Conservation (phyloP, 2,329 filamentous ascomycete species). For the Colletotrichum chlorophyti region DNA sequence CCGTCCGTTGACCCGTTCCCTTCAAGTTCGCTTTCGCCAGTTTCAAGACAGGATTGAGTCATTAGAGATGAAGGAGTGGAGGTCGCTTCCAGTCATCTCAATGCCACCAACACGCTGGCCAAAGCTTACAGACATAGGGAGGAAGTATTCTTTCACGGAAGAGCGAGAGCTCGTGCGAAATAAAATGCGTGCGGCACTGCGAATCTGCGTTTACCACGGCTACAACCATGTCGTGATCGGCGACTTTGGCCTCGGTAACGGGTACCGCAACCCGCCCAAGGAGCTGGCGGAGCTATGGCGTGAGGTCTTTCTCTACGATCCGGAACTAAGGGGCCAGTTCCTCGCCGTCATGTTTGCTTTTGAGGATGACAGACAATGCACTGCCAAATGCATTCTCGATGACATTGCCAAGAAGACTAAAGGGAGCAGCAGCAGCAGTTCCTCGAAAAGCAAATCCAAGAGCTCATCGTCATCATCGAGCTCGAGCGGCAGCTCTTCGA, state of each 20-base stretch:
- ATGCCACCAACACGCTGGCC: conserved; percentile 76
- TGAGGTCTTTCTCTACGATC: conserved; percentile 68
- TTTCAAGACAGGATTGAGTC: conserved; percentile 70
- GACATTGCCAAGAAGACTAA: conserved; percentile 60
- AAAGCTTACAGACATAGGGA: conserved; percentile 72
- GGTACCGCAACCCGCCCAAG: conserved; percentile 68
- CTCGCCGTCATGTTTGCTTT: conserved; percentile 69
- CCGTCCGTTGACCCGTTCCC: conserved; percentile 5
- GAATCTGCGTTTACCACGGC: conserved; percentile 69
- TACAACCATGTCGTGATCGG: conserved; percentile 66
- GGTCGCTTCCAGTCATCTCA: conserved; percentile 73
- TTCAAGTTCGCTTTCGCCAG: conserved; percentile 73
- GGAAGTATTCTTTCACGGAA: conserved; percentile 73
- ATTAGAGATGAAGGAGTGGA: conserved; percentile 58
- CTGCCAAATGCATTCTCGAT: conserved; percentile 58
- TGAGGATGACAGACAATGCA: conserved; percentile 62
- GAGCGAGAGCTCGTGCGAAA: conserved; percentile 76
- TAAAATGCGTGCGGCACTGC: conserved; percentile 74
- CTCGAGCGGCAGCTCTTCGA: conserved; percentile 36
- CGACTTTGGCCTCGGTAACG: conserved; percentile 70
- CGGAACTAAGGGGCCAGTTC: conserved; percentile 68
- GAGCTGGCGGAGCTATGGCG: conserved; percentile 72
- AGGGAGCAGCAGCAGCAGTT: conserved; percentile 32
- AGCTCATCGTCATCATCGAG: conserved; percentile 37
- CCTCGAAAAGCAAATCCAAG: conserved; percentile 43